Conservation (phyloP, 2,329 filamentous ascomycete species). For the Pseudogymnoascus sp. region DNA sequence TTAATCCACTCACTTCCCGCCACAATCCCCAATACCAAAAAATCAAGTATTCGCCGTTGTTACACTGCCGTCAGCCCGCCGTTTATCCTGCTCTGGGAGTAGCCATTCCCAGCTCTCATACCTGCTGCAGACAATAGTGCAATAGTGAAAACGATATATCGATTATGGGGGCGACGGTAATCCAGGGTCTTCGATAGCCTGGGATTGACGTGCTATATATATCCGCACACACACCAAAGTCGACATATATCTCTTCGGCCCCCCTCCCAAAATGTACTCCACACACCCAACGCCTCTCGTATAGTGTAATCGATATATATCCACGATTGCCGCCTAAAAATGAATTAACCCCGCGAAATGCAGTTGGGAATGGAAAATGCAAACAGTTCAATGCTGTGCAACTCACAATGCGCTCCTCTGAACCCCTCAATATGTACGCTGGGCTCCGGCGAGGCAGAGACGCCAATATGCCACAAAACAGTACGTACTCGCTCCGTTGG, state of each 20-base stretch:
- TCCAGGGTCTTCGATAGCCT: background rate
- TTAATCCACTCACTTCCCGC: constrained; percentile 5
- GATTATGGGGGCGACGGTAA: background rate
- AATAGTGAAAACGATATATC: constrained; percentile 2
- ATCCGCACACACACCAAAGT: background rate
- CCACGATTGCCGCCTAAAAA: constrained; percentile 7
- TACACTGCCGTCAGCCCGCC: background rate
- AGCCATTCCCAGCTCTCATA: background rate
- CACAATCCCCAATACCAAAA: background rate
- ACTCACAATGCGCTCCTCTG: background rate
- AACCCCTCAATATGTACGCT: background rate
- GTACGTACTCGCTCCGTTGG: background rate
- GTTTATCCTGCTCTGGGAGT: constrained; percentile 4
- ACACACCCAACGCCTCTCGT: background rate
- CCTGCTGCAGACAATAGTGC: background rate
- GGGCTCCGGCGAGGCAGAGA: constrained; percentile 6
- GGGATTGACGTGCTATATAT: background rate
- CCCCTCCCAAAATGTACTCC: background rate
- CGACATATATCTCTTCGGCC: background rate
- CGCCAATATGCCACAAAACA: background rate
- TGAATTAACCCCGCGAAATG: background rate
- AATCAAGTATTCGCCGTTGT: background rate
- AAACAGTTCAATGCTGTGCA: background rate
- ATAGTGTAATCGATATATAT: background rate
- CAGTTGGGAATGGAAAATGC: background rate